Conservation (phyloP, 2,329 filamentous ascomycete genomes). For the Aspergillus ochraceoroseus region DNA sequence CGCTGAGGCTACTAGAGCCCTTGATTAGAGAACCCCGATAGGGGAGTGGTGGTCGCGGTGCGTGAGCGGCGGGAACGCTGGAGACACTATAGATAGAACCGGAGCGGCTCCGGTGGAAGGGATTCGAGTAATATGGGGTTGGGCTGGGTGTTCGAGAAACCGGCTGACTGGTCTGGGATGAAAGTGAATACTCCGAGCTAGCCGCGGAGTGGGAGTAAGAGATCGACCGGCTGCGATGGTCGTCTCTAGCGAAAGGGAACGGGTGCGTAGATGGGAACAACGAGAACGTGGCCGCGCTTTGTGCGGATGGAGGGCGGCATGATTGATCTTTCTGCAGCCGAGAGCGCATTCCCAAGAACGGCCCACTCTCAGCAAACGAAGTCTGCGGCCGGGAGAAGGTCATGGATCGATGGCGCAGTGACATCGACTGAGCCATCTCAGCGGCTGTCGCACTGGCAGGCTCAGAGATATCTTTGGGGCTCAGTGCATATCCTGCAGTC, state of each 20-base stretch:
- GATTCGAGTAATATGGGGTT: constrained; percentile 19
- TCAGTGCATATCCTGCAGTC: constrained; percentile 1
- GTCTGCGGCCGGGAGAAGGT: constrained; percentile 25
- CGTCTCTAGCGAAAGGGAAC: constrained; percentile 14
- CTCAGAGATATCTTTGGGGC: constrained; percentile 15
- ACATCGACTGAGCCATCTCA: constrained; percentile 16
- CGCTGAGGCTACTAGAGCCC: constrained; percentile 24
- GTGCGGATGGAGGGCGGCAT: constrained; percentile 25
- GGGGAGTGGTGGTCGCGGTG: constrained; percentile 21
- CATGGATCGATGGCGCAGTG: constrained; percentile 21
- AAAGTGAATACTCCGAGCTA: constrained; percentile 16
- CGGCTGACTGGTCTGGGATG: constrained; percentile 15
- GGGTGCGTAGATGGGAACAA: constrained; percentile 17
- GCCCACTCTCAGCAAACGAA: constrained; percentile 19
- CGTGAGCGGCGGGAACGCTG: constrained; percentile 16
- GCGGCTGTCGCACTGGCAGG: constrained; percentile 27
- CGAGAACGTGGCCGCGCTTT: constrained; percentile 24
- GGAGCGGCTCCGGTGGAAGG: constrained; percentile 22
- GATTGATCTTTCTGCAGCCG: constrained; percentile 20
- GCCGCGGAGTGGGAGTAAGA: constrained; percentile 20
- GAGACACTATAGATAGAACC: constrained; percentile 25
- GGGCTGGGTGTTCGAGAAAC: constrained; percentile 22
- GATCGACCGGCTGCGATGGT: constrained; percentile 16
- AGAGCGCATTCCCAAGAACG: constrained; percentile 8
- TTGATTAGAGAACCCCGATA: constrained; percentile 28